A percentile compares a stretch with the other conserved stretches of the same genome.
Conservation (phyloP, 257 asterid species). For the Rauvolfia tetraphylla region DNA sequence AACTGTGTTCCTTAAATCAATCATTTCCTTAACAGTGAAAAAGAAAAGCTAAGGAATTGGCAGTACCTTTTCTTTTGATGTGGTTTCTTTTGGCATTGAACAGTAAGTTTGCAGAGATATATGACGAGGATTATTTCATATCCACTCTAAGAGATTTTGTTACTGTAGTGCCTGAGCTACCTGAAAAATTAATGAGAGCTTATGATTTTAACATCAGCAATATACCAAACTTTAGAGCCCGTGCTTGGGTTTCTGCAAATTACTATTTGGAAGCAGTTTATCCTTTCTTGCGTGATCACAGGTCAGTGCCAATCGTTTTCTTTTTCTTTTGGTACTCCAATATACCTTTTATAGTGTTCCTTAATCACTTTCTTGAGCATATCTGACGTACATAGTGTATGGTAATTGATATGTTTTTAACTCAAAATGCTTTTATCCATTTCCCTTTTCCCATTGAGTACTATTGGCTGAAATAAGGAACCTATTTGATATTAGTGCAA, state of each 20-base stretch:
- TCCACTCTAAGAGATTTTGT: conserved; percentile 55
- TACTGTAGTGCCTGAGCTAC: conserved; percentile 59
- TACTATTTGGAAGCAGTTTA: conserved; percentile 67
- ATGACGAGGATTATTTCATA: conserved; percentile 74
- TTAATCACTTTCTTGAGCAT: not conserved
- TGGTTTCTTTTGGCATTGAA: conserved; percentile 12
- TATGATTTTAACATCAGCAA: conserved; percentile 62
- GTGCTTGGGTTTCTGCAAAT: conserved; percentile 76
- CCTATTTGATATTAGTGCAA: no score
- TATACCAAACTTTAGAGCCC: conserved; percentile 54
- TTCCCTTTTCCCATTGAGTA: no score
- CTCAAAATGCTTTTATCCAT: no score
- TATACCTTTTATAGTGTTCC: no score
- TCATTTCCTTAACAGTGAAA: not conserved
- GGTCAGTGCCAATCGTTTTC: conserved; percentile 32
- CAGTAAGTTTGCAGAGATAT: conserved; percentile 80
- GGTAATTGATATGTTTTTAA: no score
- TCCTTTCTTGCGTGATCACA: conserved; percentile 60
- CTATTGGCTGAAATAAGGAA: no score
- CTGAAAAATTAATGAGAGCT: conserved; percentile 58
- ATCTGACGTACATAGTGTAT: no score
- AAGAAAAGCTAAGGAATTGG: not conserved
- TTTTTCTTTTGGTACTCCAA: not conserved
- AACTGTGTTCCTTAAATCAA: not conserved
- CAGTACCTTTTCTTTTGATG: not conserved